Base-by-base conservation (phyloP, 805 yeast species). In the Candida khao-thaluensis region DNA sequence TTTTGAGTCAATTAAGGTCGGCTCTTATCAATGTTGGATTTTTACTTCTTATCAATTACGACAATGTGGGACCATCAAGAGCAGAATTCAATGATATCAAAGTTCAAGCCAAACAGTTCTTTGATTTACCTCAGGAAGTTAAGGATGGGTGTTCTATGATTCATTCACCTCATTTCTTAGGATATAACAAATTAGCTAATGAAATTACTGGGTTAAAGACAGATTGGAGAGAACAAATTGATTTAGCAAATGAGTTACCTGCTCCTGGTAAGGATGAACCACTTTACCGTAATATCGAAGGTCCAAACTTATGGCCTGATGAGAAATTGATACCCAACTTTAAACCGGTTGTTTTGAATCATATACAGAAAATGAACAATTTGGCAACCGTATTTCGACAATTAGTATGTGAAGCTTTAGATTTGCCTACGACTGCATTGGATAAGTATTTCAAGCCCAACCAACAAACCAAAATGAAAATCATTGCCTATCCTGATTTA, bases 211-310 rank as follows among this genome's bases (percentile, higher is more conserved):
- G 78, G 9, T 60, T 62, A 16, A 60, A 61, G 17, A 65, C 74
- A 3, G 85, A 79, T 50, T 70, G 79, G 71, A 60, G 84, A 41
- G 85, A 79, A 49, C 85, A 80, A 56, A 71, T 74, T 42, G 85
- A 79, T 50, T 60, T 79, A 40, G 83, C 77, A 4, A 75, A 80
- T 5, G 77, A 71, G 43, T 55, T 72, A 23, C 66, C 73, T 3
- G 66, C 69, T 8, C 77, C 77, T 0, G 40, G 43, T 0, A 46
- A 52, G 17, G 63, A 53, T 27, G 72, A 63, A 14, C 71, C 71
- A 1, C 24, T 72, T 10, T 76, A 75, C 61, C 59, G 60, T 37
- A 71, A 74, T 35, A 58, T 79, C 38, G 78, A 73, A 45, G 84
- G 84, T 0, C 82, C 83, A 5, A 76, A 76, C 48, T 52, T 66